Conservation (phyloP, 305 asterid species). For the Euphrasia arctica region DNA sequence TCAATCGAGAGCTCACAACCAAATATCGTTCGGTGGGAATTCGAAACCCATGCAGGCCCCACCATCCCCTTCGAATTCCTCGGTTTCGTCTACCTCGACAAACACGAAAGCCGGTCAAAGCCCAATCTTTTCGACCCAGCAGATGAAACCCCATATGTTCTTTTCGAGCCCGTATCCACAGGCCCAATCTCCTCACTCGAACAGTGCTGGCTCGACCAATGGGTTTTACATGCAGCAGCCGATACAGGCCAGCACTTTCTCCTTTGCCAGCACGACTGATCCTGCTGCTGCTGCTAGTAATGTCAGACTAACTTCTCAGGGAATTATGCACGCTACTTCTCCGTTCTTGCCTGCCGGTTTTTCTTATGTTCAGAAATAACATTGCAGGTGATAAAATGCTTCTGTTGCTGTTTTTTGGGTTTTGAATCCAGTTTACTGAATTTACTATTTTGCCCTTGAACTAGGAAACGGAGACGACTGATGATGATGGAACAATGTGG, state of each 20-base stretch:
- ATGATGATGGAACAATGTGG: no score
- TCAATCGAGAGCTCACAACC: constrained; percentile 58
- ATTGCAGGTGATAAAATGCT: constrained; percentile 31
- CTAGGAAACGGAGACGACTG: no score
- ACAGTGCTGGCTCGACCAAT: constrained; percentile 33
- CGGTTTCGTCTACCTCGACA: constrained; percentile 44
- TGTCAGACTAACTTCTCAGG: constrained; percentile 26
- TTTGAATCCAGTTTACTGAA: no score
- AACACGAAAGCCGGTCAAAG: constrained; percentile 47
- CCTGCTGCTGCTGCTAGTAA: constrained; percentile 41
- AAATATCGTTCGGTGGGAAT: constrained; percentile 82
- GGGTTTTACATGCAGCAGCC: constrained; percentile 51
- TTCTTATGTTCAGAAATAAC: constrained; percentile 54
- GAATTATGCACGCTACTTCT: constrained; percentile 35
- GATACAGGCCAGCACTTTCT: not conserved
- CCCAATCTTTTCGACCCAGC: constrained; percentile 30
- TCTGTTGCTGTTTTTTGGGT: no score
- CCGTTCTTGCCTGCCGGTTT: constrained; percentile 42
- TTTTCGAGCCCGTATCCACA: constrained; percentile 53
- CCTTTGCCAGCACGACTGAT: constrained; percentile 35
- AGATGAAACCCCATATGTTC: constrained; percentile 48
- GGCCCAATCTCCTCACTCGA: constrained; percentile 44
- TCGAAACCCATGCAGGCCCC: constrained; percentile 58
- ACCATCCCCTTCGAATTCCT: constrained; percentile 39
- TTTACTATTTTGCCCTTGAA: no score